phyloP scores from a whole-genome alignment of 768 basidiomycete species.

The Hydnomerulius pinastri region DNA sequence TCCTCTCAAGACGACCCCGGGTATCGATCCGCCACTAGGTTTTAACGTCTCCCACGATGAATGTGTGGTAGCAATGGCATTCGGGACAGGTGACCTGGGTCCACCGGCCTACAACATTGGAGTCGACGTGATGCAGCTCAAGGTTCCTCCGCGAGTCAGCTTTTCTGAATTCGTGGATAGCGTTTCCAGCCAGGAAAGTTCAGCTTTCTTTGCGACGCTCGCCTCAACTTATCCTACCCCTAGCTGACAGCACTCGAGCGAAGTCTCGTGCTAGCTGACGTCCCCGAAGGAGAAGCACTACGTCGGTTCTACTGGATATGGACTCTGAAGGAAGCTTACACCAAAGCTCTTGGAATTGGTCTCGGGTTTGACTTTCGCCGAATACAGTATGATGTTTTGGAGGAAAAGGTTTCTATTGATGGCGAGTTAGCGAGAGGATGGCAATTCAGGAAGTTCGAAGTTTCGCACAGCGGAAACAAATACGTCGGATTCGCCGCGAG shows the following conservation, averaged over 20 bases:
- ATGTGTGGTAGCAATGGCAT: slow-evolving; percentile 67
- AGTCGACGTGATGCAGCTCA: slow-evolving; percentile 81
- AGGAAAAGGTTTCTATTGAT: slow-evolving; percentile 60
- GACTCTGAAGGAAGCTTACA: slow-evolving; percentile 92
- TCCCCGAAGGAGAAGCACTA: slow-evolving; percentile 53
- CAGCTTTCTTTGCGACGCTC: not conserved
- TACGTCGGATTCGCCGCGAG: slow-evolving; percentile 73
- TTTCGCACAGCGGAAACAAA: slow-evolving; percentile 47
- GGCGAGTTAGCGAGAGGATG: slow-evolving; percentile 58
- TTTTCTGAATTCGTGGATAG: slow-evolving; percentile 62
- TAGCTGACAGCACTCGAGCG: slow-evolving; percentile 46
- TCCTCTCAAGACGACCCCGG: slow-evolving; percentile 42
- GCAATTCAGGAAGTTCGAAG: slow-evolving; percentile 64
- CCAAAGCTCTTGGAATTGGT: slow-evolving; percentile 82
- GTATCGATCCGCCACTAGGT: slow-evolving; percentile 56
- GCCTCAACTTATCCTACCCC: slow-evolving; percentile 8
- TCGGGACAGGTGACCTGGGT: slow-evolving; percentile 46
- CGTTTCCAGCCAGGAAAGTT: slow-evolving; percentile 63
- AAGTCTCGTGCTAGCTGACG: slow-evolving; percentile 33
- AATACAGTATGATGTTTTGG: slow-evolving; percentile 65
- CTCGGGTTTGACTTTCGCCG: slow-evolving; percentile 81
- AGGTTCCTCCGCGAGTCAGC: slow-evolving; percentile 57
- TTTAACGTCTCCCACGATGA: slow-evolving; percentile 88
- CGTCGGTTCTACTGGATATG: slow-evolving; percentile 77
- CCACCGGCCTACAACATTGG: slow-evolving; percentile 63